Conservation (phyloP, 495 filamentous ascomycete species). For the Beverwykella pulmonaria region DNA sequence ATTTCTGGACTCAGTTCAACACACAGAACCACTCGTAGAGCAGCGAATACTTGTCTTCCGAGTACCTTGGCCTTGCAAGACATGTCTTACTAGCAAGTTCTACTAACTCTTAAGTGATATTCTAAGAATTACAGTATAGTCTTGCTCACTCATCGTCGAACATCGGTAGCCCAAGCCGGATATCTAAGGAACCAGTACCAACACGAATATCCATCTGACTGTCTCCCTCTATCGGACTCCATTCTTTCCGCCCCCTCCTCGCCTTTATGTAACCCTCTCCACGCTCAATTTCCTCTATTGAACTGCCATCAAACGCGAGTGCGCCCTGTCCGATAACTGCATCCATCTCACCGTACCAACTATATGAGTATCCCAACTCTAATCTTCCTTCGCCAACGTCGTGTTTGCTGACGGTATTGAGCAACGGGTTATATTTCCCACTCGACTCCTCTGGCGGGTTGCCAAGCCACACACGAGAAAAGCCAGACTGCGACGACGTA, state of each 20-base stretch:
- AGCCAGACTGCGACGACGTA: slow-evolving; percentile 17
- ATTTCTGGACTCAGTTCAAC: no score
- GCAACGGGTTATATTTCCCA: slow-evolving; percentile 16
- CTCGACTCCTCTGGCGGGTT: not conserved
- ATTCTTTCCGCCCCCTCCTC: slow-evolving; percentile 14
- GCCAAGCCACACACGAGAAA: not conserved
- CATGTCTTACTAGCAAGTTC: no score
- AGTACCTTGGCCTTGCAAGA: no score
- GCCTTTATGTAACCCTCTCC: slow-evolving; percentile 7
- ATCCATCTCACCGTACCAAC: slow-evolving; percentile 22
- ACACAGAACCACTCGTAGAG: no score
- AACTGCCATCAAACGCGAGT: slow-evolving; percentile 19
- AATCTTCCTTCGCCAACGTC: slow-evolving; percentile 11
- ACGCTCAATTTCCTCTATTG: slow-evolving; percentile 3
- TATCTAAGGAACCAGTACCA: slow-evolving; percentile 6
- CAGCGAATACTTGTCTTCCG: no score
- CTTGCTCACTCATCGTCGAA: no score
- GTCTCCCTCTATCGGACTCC: slow-evolving; percentile 6
- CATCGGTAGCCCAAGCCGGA: slow-evolving; percentile 8
- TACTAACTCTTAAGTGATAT: no score
- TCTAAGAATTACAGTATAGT: no score
- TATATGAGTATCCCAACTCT: not conserved
- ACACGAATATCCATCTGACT: slow-evolving; percentile 12
- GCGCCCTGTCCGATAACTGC: slow-evolving; percentile 7
- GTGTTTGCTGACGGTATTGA: slow-evolving; percentile 23